These are phyloP conservation scores for Recurvomyces mirabilis DNA, from an alignment of 495 filamentous ascomycete species.

Conservation along the genomic window DNA sequence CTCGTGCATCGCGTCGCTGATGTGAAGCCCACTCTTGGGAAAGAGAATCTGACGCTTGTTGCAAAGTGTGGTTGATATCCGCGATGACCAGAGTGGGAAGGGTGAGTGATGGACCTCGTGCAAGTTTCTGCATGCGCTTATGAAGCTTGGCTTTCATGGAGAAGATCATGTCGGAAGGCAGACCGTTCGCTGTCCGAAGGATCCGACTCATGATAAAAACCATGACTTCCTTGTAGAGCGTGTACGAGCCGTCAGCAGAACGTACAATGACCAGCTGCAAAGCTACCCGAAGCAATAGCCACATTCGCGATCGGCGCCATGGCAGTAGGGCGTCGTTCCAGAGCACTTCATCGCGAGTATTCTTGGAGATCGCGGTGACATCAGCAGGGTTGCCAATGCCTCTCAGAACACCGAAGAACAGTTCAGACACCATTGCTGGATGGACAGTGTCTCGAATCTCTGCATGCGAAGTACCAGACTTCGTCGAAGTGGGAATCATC, in stretches of 20 bases:
- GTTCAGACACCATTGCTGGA: slow-evolving; percentile 45
- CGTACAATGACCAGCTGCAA: slow-evolving; percentile 38
- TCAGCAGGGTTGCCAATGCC: slow-evolving; percentile 31
- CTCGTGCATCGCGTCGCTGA: background rate
- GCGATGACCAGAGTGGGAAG: too few species aligned
- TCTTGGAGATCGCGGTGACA: slow-evolving; percentile 38
- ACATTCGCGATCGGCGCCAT: slow-evolving; percentile 48
- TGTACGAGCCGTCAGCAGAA: too few species aligned
- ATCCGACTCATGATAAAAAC: slow-evolving; percentile 38
- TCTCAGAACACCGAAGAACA: slow-evolving; percentile 39
- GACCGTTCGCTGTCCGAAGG: slow-evolving; percentile 23
- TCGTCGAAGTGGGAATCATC: slow-evolving; percentile 36
- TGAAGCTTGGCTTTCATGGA: slow-evolving; percentile 15
- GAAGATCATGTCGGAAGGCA: slow-evolving; percentile 10
- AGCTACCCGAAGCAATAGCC: slow-evolving; percentile 48
- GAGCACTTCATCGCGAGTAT: slow-evolving; percentile 49
- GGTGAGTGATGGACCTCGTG: background rate
- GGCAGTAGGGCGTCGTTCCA: slow-evolving; percentile 35
- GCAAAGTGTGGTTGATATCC: background rate
- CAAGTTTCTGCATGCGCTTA: slow-evolving; percentile 8
- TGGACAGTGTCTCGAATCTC: slow-evolving; percentile 45
- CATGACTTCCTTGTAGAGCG: slow-evolving; percentile 47
- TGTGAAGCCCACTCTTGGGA: background rate
- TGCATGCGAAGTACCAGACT: slow-evolving; percentile 23
- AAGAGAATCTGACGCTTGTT: background rate